phyloP scores from a whole-genome alignment of 768 basidiomycete species.

The Tylopilus intermedius region DNA sequence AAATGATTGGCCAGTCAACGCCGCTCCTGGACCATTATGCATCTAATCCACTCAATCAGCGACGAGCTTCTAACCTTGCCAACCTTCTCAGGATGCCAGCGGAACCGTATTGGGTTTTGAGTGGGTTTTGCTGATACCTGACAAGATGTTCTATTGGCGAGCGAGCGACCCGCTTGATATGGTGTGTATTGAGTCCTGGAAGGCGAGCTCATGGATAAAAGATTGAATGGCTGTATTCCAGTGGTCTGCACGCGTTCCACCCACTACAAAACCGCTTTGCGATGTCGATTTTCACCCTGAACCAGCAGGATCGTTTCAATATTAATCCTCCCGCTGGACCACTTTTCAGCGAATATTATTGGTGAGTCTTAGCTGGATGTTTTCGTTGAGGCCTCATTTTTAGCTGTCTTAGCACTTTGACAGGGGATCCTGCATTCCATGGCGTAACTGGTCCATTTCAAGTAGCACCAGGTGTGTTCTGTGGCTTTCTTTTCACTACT shows the following conservation, averaged over 20 bases:
- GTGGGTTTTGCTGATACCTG: no score
- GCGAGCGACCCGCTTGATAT: no score
- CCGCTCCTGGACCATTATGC: no score
- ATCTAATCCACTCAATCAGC: no score
- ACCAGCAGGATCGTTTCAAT: not conserved
- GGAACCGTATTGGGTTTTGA: no score
- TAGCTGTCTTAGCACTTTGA: not conserved
- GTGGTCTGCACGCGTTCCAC: not conserved
- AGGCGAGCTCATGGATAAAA: conserved; percentile 7
- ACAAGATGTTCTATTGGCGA: no score
- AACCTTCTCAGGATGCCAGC: no score
- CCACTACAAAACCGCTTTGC: not conserved
- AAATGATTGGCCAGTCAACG: no score
- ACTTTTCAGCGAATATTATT: not conserved
- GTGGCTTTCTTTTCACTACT: not conserved
- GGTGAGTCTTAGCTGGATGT: not conserved
- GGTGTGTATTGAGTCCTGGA: no score
- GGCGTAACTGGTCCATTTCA: not conserved
- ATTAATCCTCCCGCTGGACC: not conserved
- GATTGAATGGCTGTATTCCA: not conserved
- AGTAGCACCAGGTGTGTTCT: not conserved
- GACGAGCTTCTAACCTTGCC: no score
- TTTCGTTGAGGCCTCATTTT: not conserved
- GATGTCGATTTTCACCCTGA: no score
- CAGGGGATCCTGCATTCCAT: not conserved